A percentile compares a stretch with the other conserved stretches of the same genome.
Conservation (phyloP, 192 early-diverging fungal genomes). For the Backusella morwellensis region DNA sequence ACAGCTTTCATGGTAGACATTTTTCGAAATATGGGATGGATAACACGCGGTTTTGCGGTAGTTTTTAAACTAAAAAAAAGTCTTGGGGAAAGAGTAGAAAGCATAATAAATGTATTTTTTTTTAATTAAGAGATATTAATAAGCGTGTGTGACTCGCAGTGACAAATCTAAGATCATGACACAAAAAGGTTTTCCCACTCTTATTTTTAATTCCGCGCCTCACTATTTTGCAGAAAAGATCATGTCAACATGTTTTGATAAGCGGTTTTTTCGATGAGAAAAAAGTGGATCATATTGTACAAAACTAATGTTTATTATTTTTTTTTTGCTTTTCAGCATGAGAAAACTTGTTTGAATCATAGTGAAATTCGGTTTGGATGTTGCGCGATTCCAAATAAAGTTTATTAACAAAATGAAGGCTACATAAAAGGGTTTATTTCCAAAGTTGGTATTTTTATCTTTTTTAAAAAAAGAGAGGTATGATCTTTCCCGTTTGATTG, state of each 20-base stretch:
- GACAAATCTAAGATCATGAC: neutral
- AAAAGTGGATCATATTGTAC: neutral
- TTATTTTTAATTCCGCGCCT: neutral
- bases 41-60: neutral
- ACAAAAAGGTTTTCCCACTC: neutral
- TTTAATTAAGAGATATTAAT: neutral
- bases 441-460: neutral
- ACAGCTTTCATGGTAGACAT: conserved; percentile 46
- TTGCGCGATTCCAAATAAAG: neutral
- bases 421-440: neutral
- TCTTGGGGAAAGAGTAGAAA: neutral
- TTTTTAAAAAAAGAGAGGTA: neutral
- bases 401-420: neutral
- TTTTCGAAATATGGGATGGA: conserved; percentile 5
- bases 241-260: neutral
- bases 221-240: neutral
- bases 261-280: neutral
- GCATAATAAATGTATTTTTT: neutral
- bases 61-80: neutral
- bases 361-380: neutral
- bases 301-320: neutral
- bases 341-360: neutral
- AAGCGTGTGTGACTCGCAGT: neutral
- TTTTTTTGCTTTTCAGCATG: neutral
- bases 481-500: no score